A percentile compares a stretch with the other conserved stretches of the same genome.
Conservation (phyloP, 2,329 filamentous ascomycete species). For the Malbranchea zuffiana region DNA sequence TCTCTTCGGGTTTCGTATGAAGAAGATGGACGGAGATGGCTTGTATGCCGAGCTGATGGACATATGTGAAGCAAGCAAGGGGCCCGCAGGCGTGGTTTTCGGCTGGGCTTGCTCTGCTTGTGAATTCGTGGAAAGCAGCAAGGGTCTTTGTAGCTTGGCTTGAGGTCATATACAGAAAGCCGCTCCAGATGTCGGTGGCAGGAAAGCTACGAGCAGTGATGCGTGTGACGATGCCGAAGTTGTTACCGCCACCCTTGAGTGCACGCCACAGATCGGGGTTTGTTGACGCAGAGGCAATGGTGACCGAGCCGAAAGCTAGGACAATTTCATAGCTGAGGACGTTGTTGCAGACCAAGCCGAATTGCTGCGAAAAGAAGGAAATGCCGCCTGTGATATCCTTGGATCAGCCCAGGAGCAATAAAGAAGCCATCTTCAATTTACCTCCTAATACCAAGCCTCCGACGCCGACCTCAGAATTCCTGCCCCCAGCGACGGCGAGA, state of each 20-base stretch:
- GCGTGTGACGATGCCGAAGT: conserved; percentile 36
- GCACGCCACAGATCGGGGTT: conserved; percentile 22
- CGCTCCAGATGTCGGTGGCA: conserved; percentile 17
- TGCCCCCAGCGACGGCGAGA: conserved; percentile 1
- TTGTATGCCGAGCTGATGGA: conserved; percentile 7
- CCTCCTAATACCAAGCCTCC: too few relatives aligned
- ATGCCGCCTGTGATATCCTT: conserved; percentile 26
- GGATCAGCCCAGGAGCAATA: too few relatives aligned
- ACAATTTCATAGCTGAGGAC: conserved; percentile 40
- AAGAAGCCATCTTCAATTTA: too few relatives aligned
- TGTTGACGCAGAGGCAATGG: conserved; percentile 21
- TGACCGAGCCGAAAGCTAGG: conserved; percentile 35
- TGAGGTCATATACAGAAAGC: conserved; percentile 24
- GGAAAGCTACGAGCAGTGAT: conserved; percentile 28
- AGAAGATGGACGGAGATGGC: conserved; percentile 1
- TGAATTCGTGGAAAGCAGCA: conserved; percentile 18
- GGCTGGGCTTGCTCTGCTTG: conserved; percentile 10
- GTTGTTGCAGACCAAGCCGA: conserved; percentile 42
- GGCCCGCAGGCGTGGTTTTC: conserved; percentile 20
- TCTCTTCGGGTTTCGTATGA: conserved; percentile 10
- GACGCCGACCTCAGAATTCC: conserved; percentile 8
- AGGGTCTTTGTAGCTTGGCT: conserved; percentile 19
- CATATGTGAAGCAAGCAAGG: conserved; percentile 19
- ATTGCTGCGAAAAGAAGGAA: conserved; percentile 36
- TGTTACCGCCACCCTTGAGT: conserved; percentile 36